These are phyloP conservation scores for Torrubiellomyces zombiae DNA, from an alignment of 2,329 filamentous ascomycete genomes.

Conservation along the genomic window DNA sequence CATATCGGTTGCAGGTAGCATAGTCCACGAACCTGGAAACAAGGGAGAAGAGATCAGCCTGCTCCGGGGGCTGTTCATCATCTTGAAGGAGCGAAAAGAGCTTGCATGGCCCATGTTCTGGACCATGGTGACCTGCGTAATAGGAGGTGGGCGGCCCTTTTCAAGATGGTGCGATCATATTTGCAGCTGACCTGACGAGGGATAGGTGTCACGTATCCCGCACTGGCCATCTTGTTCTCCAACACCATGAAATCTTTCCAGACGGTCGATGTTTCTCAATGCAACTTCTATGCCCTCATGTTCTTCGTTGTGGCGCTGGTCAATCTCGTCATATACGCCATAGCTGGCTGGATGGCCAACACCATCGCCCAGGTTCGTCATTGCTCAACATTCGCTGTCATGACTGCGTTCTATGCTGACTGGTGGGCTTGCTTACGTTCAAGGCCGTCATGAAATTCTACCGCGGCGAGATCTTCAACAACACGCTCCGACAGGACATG, in stretches of 20 bases:
- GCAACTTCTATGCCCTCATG: conserved; percentile 38
- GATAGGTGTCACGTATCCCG: conserved; percentile 21
- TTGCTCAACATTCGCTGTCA: background rate
- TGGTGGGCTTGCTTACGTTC: too few relatives aligned
- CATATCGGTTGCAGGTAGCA: conserved; percentile 9
- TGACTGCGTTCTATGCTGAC: too few relatives aligned
- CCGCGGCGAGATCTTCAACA: conserved; percentile 26
- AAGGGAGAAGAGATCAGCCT: conserved; percentile 10
- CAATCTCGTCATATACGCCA: conserved; percentile 25
- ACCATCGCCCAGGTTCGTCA: conserved; percentile 16
- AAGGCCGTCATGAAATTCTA: conserved; percentile 16
- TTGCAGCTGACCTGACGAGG: too few relatives aligned
- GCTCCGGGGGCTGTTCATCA: conserved; percentile 12
- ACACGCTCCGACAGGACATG: conserved; percentile 38
- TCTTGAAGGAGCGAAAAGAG: conserved; percentile 14
- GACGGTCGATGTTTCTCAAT: conserved; percentile 13
- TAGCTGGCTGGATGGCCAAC: conserved; percentile 20
- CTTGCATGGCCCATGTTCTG: conserved; percentile 10
- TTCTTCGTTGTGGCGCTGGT: conserved; percentile 35
- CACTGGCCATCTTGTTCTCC: conserved; percentile 22
- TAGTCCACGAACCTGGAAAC: conserved; percentile 3
- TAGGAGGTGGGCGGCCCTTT: conserved; percentile 10
- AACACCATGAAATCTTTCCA: conserved; percentile 22
- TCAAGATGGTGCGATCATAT: too few relatives aligned
- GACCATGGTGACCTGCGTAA: conserved; percentile 9